Percentiles rank a stretch among this genome's conserved stretches.
Evolutionary conservation across 805 yeast species (phyloP).

Genomic region (Metschnikowia similis): DNA sequence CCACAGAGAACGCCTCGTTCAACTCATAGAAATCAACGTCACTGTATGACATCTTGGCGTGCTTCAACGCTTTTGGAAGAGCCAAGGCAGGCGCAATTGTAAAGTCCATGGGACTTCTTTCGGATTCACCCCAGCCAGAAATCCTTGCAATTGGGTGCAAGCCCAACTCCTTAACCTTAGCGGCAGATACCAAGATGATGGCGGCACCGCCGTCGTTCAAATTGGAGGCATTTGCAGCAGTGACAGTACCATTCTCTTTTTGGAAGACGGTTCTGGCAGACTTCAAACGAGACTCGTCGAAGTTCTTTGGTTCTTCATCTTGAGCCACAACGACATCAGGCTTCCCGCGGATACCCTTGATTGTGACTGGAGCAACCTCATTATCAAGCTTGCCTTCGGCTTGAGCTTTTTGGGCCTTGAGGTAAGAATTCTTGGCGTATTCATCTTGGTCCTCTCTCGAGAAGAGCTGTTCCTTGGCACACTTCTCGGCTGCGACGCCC

Average conservation of each 20-base stretch:
- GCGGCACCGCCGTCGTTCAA: slow-evolving; percentile 99
- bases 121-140: slow-evolving; percentile 97
- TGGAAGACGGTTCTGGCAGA: slow-evolving; percentile 93
- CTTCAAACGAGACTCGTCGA: slow-evolving; percentile 72
- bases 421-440: slow-evolving; percentile 80
- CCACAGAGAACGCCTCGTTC: slow-evolving; percentile 97
- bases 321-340: slow-evolving; percentile 66
- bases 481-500: slow-evolving; percentile 98
- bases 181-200: slow-evolving; percentile 77
- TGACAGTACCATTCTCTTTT: slow-evolving; percentile 90
- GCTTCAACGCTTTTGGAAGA: slow-evolving; percentile 91
- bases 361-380: slow-evolving; percentile 84
- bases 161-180: slow-evolving; percentile 78
- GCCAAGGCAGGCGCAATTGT: slow-evolving; percentile 95
- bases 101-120: slow-evolving; percentile 89
- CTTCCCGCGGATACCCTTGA: slow-evolving; percentile 86
- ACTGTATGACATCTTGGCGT: slow-evolving; percentile 60
- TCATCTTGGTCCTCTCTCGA: slow-evolving; percentile 87
- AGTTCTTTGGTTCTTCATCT: slow-evolving; percentile 82
- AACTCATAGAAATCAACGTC: slow-evolving; percentile 90
- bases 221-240: slow-evolving; percentile 96
- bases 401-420: slow-evolving; percentile 79
- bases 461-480: slow-evolving; percentile 76
- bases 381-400: slow-evolving; percentile 71
- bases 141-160: slow-evolving; percentile 87